Base-by-base conservation (phyloP, 331 rosid species). In the Phaseolus coccineus region DNA sequence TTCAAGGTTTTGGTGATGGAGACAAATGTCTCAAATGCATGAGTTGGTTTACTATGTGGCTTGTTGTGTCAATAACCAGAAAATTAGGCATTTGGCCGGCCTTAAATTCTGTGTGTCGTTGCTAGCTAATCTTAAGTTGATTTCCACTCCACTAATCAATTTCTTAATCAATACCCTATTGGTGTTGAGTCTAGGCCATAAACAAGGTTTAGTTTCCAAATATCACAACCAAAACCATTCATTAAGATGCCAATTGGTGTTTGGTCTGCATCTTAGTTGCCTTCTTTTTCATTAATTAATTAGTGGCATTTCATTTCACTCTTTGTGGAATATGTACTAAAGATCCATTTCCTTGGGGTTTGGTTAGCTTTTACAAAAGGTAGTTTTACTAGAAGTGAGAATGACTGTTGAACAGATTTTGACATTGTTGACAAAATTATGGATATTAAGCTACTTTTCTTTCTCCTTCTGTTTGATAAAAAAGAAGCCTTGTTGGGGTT, bases 1-100 rank as follows among this genome's bases (percentile, higher is more conserved):
- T 85, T 71, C 76, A 51, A 12, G 62, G 80, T 57, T 85, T 57
- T 39, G 77, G 16, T 25, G 87, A 86, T 51, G 37, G 78, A 73
- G 87, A 86, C 87, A 86, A 79, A 80, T 82, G 80, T 74, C 57
- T 79, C 50, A 75, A 71, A 50, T 86, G 83, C 55, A 59, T 80
- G 85, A 86, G 85, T 86, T 83, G 87, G 81, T 74, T 78, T 82
- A 79, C 84, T 82, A 82, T 85, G 84, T 78, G 65, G 72, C 65
- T 55, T 76, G 8, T 70, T 82, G 86, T 82, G 84, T 82, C 62
- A 61, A 24, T 19, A 19, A 63, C 74, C 78, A 56, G 33, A 39
- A 56, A 58, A 72, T 74, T 81, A 66, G 80, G 78, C 88, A 73
- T 74, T 59, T 81, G 76, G 85, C 85, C 84, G 79, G 84, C 80